phyloP scores from a whole-genome alignment of 2,329 filamentous ascomycete species.

The Simplicillium aogashimaense region DNA sequence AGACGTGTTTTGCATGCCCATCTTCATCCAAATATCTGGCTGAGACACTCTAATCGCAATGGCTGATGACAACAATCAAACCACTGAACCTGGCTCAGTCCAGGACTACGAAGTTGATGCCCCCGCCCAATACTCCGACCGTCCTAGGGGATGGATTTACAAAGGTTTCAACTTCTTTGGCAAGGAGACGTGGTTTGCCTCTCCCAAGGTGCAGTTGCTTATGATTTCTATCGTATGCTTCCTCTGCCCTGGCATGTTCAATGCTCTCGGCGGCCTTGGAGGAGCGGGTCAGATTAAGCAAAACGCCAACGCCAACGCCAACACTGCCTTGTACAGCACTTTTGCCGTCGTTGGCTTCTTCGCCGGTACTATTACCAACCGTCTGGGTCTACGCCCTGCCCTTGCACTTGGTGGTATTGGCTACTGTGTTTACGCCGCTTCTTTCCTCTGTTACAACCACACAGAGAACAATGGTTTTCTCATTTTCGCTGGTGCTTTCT shows the following conservation, averaged over 20 bases:
- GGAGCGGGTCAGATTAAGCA: constrained; percentile 42
- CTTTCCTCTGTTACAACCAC: constrained; percentile 63
- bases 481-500: constrained; percentile 65
- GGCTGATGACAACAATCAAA: constrained; percentile 5
- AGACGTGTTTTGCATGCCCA: constrained; percentile 1
- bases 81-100: not conserved
- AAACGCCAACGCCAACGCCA: constrained; percentile 28
- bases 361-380: constrained; percentile 70
- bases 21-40: constrained; percentile 1
- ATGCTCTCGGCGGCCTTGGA: constrained; percentile 55
- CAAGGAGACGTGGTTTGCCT: constrained; percentile 58
- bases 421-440: constrained; percentile 65
- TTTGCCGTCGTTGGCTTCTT: constrained; percentile 61
- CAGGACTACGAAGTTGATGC: constrained; percentile 7
- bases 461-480: constrained; percentile 59
- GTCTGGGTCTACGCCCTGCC: constrained; percentile 58
- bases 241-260: constrained; percentile 65
- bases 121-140: constrained; percentile 11
- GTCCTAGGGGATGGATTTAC: constrained; percentile 57
- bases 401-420: constrained; percentile 65
- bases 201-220: constrained; percentile 60
- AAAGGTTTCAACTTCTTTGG: constrained; percentile 45
- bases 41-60: not conserved
- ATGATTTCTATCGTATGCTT: constrained; percentile 51
- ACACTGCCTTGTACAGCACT: constrained; percentile 60